Percentiles rank a stretch among this genome's conserved stretches.
Conservation (phyloP, 805 yeast species). For the Scheffersomyces lignosus region DNA sequence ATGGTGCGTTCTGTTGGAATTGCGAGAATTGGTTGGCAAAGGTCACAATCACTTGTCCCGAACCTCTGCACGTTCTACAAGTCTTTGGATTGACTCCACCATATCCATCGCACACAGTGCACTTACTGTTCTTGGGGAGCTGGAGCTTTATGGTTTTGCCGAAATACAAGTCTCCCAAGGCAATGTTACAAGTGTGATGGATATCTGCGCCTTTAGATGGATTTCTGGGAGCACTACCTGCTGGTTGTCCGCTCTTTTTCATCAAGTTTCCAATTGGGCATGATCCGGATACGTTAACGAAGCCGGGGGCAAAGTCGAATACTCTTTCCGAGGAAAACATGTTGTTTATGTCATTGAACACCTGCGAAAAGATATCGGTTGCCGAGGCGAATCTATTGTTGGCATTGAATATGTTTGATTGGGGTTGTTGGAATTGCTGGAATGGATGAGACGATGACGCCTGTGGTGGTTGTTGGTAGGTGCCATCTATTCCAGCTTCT, state of each 20-base stretch:
- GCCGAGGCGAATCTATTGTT: slow-evolving; percentile 11
- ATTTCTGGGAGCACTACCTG: slow-evolving; percentile 5
- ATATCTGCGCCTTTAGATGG: slow-evolving; percentile 51
- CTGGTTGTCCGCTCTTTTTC: slow-evolving; percentile 23
- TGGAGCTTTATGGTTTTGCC: slow-evolving; percentile 60
- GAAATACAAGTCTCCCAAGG: slow-evolving; percentile 54
- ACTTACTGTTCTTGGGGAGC: slow-evolving; percentile 49
- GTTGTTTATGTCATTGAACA: slow-evolving; percentile 34
- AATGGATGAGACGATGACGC: slow-evolving; percentile 1
- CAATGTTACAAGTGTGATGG: slow-evolving; percentile 51
- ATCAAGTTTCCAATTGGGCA: slow-evolving; percentile 3
- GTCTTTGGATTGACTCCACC: slow-evolving; percentile 46
- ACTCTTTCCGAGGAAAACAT: slow-evolving; percentile 18
- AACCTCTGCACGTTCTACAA: slow-evolving; percentile 44
- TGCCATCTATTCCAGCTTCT: slow-evolving; percentile 41
- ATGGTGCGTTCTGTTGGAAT: slow-evolving; percentile 34
- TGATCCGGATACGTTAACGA: background rate
- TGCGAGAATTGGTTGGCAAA: slow-evolving; percentile 42
- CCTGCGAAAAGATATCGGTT: slow-evolving; percentile 35
- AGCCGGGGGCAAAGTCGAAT: slow-evolving; percentile 4
- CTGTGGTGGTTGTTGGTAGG: slow-evolving; percentile 5
- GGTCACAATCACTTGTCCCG: slow-evolving; percentile 47
- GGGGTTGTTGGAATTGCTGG: slow-evolving; percentile 3
- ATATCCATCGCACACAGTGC: slow-evolving; percentile 50
- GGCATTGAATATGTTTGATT: too few species aligned